Evolutionary conservation across 768 basidiomycete genomes (phyloP).

Genomic region (Crucibulum laeve): DNA sequence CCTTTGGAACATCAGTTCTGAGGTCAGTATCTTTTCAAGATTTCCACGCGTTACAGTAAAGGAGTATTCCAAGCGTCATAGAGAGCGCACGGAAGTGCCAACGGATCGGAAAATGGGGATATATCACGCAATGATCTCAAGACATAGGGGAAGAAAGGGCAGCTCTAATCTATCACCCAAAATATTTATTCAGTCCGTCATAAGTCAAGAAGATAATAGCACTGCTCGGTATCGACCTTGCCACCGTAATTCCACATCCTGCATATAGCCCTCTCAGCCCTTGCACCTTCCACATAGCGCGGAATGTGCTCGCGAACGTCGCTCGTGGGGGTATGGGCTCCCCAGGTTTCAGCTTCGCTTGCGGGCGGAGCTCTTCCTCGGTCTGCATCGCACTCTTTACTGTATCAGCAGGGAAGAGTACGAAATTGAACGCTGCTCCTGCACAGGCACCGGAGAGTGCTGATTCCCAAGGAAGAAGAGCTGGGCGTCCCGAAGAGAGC

Average conservation of each 20-base stretch:
- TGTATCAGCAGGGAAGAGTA: conserved; percentile 86
- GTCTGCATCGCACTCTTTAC: conserved; percentile 92
- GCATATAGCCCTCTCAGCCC: conserved; percentile 81
- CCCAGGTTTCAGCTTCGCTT: conserved; percentile 10
- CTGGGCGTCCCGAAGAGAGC: conserved; percentile 8
- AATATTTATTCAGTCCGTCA: conserved; percentile 54
- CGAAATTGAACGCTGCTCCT: conserved; percentile 75
- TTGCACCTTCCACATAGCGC: conserved; percentile 66
- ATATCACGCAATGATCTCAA: no score
- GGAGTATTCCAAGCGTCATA: no score
- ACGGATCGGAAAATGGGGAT: no score
- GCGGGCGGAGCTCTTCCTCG: conserved; percentile 64
- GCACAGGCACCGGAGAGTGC: conserved; percentile 77
- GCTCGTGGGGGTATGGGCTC: conserved; percentile 17
- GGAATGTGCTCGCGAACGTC: conserved; percentile 55
- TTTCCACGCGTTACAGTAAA: no score
- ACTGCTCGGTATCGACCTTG: conserved; percentile 77
- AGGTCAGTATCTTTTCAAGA: no score
- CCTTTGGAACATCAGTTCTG: no score
- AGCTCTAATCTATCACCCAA: conserved; percentile 29
- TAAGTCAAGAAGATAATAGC: conserved; percentile 90
- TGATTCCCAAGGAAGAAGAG: conserved; percentile 66
- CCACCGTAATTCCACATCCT: conserved; percentile 85
- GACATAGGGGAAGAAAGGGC: no score
- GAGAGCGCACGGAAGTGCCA: no score